Base-by-base conservation (phyloP, 352 stramenopile genomes). In the Phytopythium chamaehyphon region DNA sequence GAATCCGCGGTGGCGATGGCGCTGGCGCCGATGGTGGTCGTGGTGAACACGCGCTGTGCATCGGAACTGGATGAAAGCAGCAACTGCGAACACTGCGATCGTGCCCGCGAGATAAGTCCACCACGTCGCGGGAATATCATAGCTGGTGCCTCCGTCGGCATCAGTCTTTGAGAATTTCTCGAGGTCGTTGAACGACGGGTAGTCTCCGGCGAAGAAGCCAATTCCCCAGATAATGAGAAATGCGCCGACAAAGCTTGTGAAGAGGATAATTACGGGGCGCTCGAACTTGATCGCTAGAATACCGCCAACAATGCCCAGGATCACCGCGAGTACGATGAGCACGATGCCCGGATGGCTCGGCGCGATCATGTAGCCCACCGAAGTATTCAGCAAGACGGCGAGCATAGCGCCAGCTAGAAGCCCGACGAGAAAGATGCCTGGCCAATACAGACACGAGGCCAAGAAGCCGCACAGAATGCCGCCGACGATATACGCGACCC, bases 181-280 rank as follows among this genome's bases (percentile, higher is more conserved):
- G 31, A 86, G 63, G 43, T 86, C 54, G 39, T 69, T 65, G 42
- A 66, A 62, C n/a, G 54, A 83, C 14, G 76, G 76, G 62, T 83
- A 87, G 47, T 59, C 57, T 37, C 76, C 73, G 1, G 66, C 71
- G 59, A 82, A 87, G 47, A 82, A 81, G 22, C 76, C 76, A 22
- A 85, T 42, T 19, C 72, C 73, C 40, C 69, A 74, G 11, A 81
- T 48, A 26, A 77, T 57, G 15, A 73, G 58, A 28, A 64, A 64
- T 3, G 76, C 57, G 6, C 76, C 76, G 7, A 73, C 64, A 21
- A 84, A 85, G 14, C 60, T 66, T 4, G 76, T 87, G 14, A 71
- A 69, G 23, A 83, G 47, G 36, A 87, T 73, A 0, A 87, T 52
- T 24, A 83, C 67, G 9, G 73, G 68, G 10, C 73, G 73, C 53